phyloP scores from a whole-genome alignment of 2,329 filamentous ascomycete genomes.

The Thermothelomyces thermophilus region DNA sequence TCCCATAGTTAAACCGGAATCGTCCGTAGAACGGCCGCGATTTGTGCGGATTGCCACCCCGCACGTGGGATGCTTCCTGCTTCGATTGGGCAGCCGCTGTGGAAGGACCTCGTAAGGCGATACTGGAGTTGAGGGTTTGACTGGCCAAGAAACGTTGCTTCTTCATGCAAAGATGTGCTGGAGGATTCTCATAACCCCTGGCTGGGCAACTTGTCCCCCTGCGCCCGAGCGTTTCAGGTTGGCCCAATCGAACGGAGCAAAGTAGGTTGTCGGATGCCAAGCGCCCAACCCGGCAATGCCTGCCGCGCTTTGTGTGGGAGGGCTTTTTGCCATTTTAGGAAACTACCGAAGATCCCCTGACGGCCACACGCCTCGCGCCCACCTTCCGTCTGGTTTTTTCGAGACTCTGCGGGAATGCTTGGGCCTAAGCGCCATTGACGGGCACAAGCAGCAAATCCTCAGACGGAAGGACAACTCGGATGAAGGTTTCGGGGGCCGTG shows the following conservation, averaged over 20 bases:
- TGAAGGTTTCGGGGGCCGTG: background rate
- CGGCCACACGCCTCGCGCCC: background rate
- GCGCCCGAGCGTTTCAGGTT: slow-evolving; percentile 7
- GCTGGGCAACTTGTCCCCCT: background rate
- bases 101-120: background rate
- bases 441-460: background rate
- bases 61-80: background rate
- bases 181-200: background rate
- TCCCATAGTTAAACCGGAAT: too few species aligned
- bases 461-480: background rate
- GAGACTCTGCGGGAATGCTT: background rate
- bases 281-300: background rate
- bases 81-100: background rate
- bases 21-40: background rate
- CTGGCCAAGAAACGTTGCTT: slow-evolving; percentile 4
- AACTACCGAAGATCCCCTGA: background rate
- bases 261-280: background rate
- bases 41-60: too few species aligned
- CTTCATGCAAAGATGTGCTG: slow-evolving; percentile 2
- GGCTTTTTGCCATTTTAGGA: background rate
- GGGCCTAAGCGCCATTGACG: too few species aligned
- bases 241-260: background rate
- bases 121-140: slow-evolving; percentile 1
- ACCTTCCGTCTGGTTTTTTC: too few species aligned
- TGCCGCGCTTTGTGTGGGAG: background rate